Evolutionary conservation across 441 rosid genomes (phyloP), one percentile per base, ranked within the genome.

Genomic region (Gossypium aridum): DNA sequence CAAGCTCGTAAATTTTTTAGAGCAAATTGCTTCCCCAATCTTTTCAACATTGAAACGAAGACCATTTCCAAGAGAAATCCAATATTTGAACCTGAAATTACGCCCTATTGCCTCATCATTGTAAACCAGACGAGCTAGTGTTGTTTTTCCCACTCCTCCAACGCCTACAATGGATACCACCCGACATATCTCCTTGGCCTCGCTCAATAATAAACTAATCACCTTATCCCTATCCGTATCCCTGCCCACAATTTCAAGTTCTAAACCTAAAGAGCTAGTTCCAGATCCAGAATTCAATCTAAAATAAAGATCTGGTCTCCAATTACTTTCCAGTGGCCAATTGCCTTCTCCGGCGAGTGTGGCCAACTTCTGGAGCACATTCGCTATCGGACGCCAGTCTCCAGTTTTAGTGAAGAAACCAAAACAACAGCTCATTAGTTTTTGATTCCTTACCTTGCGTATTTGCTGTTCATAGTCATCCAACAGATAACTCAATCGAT

Each of bases 111-210:
- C 13, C 37, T 61, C 75, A 16, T 72, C 59, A 25, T 45, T 28
- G 22, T 23, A 72, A 61, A 72, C 59, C 7, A 72, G 68, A 59
- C 43, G 65, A 39, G 68, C 75, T 0, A 72, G n/a, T 22, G 75
- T 16, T 22, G 75, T 72, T 49, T 72, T 72, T 17, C 75, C 75
- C 39, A 72, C 3, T 45, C 75, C 75, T n/a, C 80, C 87, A 77
- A 59, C 79, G 13, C 87, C 87, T 0, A 79, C 81, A 3, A 72
- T 45, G 51, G 75, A 19, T 7, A 72, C 43, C 4, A 45, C 59
- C 23, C 13, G 16, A 39, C 51, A 72, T 13, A 0, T 54, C 34
- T 43, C 43, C 39, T 23, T 19, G 47, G 17, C 31, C 25, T 53
- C 20, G 60, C 26, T 53, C 5, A 28, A 53, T 53, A 69, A 28